Conservation (phyloP, 345 rosid genomes). For the Clarkia xantiana region DNA sequence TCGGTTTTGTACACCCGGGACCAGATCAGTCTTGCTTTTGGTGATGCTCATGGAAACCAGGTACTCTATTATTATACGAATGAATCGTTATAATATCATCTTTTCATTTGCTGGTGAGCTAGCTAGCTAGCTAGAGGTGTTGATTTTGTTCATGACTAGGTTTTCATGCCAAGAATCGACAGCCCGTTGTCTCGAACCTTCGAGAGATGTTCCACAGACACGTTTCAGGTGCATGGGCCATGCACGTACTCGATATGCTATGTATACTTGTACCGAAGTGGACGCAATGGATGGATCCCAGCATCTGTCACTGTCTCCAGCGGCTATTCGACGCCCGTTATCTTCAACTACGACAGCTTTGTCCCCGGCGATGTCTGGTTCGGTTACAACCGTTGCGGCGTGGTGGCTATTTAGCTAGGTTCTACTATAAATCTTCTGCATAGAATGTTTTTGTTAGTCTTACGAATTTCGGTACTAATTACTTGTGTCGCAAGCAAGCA, state of each 20-base stretch:
- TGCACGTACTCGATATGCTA: constrained; percentile 32
- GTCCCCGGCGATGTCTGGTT: constrained; percentile 48
- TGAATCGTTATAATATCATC: neutral
- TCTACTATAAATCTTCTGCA: no score
- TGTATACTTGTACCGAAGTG: constrained; percentile 32
- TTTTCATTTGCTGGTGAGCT: neutral
- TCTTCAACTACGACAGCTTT: constrained; percentile 35
- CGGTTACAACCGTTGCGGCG: constrained; percentile 31
- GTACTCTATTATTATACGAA: constrained; percentile 9
- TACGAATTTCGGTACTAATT: no score
- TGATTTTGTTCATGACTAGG: constrained; percentile 15
- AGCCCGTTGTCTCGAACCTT: constrained; percentile 35
- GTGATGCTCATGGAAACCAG: constrained; percentile 66
- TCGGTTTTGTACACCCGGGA: constrained; percentile 42
- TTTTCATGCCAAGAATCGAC: constrained; percentile 36
- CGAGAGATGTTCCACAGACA: constrained; percentile 48
- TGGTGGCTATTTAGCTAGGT: no score
- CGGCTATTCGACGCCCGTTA: constrained; percentile 18
- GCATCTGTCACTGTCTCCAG: constrained; percentile 39
- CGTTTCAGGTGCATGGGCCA: constrained; percentile 43
- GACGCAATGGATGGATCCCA: constrained; percentile 51
- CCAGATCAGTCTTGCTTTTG: constrained; percentile 49
- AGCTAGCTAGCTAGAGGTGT: neutral
- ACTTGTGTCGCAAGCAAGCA: no score
- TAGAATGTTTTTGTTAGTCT: no score